Evolutionary conservation across 2,329 filamentous ascomycete species (phyloP).

Genomic region (Remersonia thermophila): DNA sequence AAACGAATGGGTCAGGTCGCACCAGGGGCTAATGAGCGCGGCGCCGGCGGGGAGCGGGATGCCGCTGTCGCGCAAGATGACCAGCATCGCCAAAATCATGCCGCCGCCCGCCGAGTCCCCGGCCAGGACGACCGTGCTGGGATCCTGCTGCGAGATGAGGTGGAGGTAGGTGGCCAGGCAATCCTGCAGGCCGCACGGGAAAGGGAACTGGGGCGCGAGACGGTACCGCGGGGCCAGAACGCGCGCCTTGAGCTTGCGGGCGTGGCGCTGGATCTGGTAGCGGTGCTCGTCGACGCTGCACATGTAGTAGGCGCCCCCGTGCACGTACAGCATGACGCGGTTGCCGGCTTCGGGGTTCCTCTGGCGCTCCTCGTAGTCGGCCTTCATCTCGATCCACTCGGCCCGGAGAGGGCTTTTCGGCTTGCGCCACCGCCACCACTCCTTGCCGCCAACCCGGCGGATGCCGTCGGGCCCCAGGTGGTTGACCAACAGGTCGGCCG

Average conservation of each 20-base stretch:
- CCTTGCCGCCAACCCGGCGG: conserved; percentile 61
- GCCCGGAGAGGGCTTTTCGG: conserved; percentile 55
- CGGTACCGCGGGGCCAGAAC: conserved; percentile 82
- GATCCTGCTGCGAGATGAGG: conserved; percentile 62
- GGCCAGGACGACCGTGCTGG: conserved; percentile 72
- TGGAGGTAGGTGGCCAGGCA: conserved; percentile 81
- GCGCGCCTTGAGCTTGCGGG: conserved; percentile 80
- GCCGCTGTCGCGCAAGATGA: conserved; percentile 68
- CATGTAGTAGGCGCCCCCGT: conserved; percentile 92
- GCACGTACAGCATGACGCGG: conserved; percentile 84
- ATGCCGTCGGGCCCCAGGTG: conserved; percentile 72
- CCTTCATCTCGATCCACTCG: conserved; percentile 95
- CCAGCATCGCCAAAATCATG: conserved; percentile 71
- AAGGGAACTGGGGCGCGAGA: conserved; percentile 85
- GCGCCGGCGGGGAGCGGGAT: conserved; percentile 80
- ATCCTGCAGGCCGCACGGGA: conserved; percentile 84
- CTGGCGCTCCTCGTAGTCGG: conserved; percentile 63
- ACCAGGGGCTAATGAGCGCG: conserved; percentile 88
- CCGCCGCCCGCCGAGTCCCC: conserved; percentile 91
- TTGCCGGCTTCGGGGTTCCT: conserved; percentile 46
- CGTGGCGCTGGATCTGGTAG: conserved; percentile 96
- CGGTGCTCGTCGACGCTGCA: conserved; percentile 91
- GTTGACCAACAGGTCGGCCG: conserved; percentile 54
- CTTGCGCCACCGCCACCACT: conserved; percentile 84
- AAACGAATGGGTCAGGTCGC: conserved; percentile 89